Base-by-base conservation (phyloP, 805 yeast species). In the Kregervanrija delftensis region DNA sequence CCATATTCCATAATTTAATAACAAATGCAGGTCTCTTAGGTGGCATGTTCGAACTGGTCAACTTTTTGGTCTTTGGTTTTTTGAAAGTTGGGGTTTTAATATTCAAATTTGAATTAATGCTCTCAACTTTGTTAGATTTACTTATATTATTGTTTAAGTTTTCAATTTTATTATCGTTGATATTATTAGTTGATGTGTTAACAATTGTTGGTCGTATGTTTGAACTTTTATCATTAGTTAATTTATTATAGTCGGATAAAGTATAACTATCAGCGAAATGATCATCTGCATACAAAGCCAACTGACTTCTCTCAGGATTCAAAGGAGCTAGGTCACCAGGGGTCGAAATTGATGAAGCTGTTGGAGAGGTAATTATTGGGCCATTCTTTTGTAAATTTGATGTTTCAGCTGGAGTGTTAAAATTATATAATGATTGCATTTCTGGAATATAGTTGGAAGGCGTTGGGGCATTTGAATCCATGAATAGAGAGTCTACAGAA, bases 1-100 rank as follows among this genome's bases (percentile, higher is more conserved):
- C 89, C 96, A 93, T 93, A 33, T 82, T 76, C 99, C 99, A 91
- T 14, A 93, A 68, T 63, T 93, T 93, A 71, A 82, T 79, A 9
- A 93, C 96, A 67, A 93, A 93, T 0, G 96, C 95, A 1, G 98
- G 95, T 43, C 88, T 69, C 56, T 82, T 83, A n/a, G 57, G 54
- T 10, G 65, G 57, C 3, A 45, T 53, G 28, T 22, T 22, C 3
- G 59, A 37, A n/a, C 33, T 33, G 43, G 43, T 11, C 39, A 41
- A 37, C 41, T 52, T 30, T 43, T 55, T 54, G 10, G 54, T 47
- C 31, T 58, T 59, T 11, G 61, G 57, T 35, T 55, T 59, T 41
- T 56, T 59, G 42, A 57, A 56, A 1, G 45, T 30, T 11, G 28
- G 8, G 28, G 28, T 8, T 22, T 22, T 22, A 22, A 22, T 22